Percentiles rank a stretch among this genome's conserved stretches.
Conservation (phyloP, 2,329 filamentous ascomycete species). For the Decorospora gaudefroyi region DNA sequence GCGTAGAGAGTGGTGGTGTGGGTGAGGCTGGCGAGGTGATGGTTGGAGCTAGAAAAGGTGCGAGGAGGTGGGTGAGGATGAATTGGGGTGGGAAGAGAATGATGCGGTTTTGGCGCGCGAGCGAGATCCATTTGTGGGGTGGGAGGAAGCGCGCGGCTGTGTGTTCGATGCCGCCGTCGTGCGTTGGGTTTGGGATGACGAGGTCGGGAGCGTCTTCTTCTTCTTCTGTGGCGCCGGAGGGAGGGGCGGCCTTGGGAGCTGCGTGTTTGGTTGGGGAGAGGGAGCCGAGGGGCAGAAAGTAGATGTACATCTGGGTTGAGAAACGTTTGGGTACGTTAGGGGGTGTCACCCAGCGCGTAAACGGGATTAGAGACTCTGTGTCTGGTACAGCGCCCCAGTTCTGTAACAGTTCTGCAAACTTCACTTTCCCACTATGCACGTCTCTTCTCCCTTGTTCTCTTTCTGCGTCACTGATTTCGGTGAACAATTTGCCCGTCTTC, state of each 20-base stretch:
- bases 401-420: conserved; percentile 69
- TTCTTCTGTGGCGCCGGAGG: conserved; percentile 29
- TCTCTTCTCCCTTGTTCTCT: conserved; percentile 67
- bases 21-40: conserved; percentile 30
- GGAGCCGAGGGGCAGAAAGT: conserved; percentile 70
- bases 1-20: conserved; percentile 38
- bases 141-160: conserved; percentile 79
- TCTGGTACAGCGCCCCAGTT: conserved; percentile 66
- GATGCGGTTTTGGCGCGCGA: conserved; percentile 67
- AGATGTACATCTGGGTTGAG: conserved; percentile 96
- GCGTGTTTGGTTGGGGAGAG: conserved; percentile 37
- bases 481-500: conserved; percentile 60
- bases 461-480: conserved; percentile 61
- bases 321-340: conserved; percentile 73
- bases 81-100: conserved; percentile 91
- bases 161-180: conserved; percentile 70
- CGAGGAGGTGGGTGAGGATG: conserved; percentile 68
- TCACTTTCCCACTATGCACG: conserved; percentile 68
- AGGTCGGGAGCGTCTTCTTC: conserved; percentile 58
- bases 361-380: conserved; percentile 71
- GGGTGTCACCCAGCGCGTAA: conserved; percentile 92
- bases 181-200: conserved; percentile 69
- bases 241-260: conserved; percentile 42
- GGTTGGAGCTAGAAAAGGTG: conserved; percentile 56
- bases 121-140: conserved; percentile 69